Evolutionary conservation across 208 protist genomes (phyloP).

Genomic region (Crithidia acanthocephali): DNA sequence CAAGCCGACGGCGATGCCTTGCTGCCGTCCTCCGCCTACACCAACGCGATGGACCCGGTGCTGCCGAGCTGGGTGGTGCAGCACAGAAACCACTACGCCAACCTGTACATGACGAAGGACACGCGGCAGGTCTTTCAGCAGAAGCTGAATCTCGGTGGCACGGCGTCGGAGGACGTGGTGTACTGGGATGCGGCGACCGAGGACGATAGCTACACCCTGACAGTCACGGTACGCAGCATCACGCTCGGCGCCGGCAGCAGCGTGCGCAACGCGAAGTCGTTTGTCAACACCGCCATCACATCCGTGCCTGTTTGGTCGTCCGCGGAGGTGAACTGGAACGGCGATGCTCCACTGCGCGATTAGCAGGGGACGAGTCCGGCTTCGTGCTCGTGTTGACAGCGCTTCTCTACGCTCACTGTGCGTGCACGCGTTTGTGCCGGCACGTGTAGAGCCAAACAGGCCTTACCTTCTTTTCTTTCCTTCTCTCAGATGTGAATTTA

Average conservation of each 20-base stretch:
- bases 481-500: no score
- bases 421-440: no score
- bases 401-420: no score
- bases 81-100: constrained; percentile 57
- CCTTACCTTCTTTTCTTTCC: no score
- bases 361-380: constrained; percentile 15
- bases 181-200: constrained; percentile 74
- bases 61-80: constrained; percentile 83
- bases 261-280: constrained; percentile 38
- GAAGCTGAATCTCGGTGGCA: constrained; percentile 48
- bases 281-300: constrained; percentile 55
- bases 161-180: constrained; percentile 51
- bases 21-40: constrained; percentile 19
- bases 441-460: no score
- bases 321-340: constrained; percentile 73
- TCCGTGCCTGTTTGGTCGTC: constrained; percentile 60
- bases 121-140: constrained; percentile 62
- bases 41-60: constrained; percentile 43
- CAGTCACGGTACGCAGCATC: constrained; percentile 43
- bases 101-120: constrained; percentile 78
- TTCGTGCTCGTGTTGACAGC: no score
- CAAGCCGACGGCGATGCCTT: background rate
- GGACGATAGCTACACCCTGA: constrained; percentile 55
- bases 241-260: constrained; percentile 10
- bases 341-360: constrained; percentile 45